Evolutionary conservation across 257 asterid genomes (phyloP).

Genomic region (Rauvolfia tetraphylla): DNA sequence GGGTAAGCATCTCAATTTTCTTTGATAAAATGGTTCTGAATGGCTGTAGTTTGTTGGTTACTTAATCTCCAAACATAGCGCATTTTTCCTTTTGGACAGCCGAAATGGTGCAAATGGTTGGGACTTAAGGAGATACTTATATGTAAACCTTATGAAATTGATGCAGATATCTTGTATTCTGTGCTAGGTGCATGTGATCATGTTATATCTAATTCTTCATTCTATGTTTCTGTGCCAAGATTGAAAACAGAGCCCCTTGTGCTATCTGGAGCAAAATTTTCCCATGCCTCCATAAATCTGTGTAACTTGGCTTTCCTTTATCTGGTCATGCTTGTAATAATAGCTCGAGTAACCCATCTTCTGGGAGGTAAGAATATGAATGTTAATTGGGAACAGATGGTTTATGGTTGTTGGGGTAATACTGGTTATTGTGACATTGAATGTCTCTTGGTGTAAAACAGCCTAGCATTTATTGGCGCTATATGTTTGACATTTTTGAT

Average conservation of each 20-base stretch:
- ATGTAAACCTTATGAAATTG: not conserved
- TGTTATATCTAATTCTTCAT: not conserved
- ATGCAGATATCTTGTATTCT: not conserved
- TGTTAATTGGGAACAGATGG: not conserved
- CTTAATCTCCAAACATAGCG: not conserved
- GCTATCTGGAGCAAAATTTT: not conserved
- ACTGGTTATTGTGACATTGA: not conserved
- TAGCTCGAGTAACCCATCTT: not conserved
- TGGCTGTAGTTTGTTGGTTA: not conserved
- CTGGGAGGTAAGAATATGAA: not conserved
- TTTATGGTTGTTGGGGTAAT: not conserved
- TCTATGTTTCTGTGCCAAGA: not conserved
- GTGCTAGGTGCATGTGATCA: not conserved
- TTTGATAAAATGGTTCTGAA: not conserved
- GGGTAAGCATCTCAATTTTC: conserved; percentile 45
- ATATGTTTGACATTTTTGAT: not conserved
- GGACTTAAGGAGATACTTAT: not conserved
- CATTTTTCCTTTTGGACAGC: not conserved
- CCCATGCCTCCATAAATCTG: not conserved
- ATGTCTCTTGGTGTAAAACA: conserved; percentile 1
- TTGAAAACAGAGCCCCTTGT: not conserved
- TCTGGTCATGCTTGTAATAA: not conserved
- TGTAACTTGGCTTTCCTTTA: not conserved
- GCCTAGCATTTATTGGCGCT: not conserved
- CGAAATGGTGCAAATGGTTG: not conserved